phyloP scores from a whole-genome alignment of 73 alveolate species.

The Paramecium pentaurelia region DNA sequence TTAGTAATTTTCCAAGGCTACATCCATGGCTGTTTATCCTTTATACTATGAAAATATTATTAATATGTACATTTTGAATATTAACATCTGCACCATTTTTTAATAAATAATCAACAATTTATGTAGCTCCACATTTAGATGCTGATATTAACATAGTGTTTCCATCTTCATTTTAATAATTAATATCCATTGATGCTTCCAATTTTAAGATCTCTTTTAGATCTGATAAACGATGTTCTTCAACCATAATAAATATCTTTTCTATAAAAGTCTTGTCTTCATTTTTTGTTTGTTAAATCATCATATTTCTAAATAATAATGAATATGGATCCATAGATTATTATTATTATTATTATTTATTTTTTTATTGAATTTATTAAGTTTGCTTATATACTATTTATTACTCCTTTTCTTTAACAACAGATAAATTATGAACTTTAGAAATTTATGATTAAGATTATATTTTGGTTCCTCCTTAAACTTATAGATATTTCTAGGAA shows the following conservation, averaged over 20 bases:
- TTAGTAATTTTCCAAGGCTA: conserved; percentile 26
- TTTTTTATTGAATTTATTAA: neutral
- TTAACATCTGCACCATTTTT: conserved; percentile 38
- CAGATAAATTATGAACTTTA: neutral
- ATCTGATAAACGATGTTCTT: neutral
- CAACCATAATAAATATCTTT: neutral
- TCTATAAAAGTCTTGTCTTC: neutral
- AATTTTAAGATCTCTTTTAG: neutral
- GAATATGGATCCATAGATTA: conserved; percentile 46
- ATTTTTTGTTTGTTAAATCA: neutral
- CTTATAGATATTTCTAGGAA: neutral
- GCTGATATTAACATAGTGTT: conserved; percentile 14
- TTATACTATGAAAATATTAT: neutral
- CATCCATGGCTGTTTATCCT: conserved; percentile 1
- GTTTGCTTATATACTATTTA: neutral
- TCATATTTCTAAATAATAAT: conserved; percentile 4
- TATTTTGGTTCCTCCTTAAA: neutral
- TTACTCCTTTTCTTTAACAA: neutral
- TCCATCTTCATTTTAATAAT: neutral
- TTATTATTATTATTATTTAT: neutral
- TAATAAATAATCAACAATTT: neutral
- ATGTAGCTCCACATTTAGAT: neutral
- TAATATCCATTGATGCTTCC: neutral
- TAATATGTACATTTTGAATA: neutral
- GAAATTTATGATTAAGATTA: neutral